Conservation (phyloP, 2,329 filamentous ascomycete genomes). For the Tolypocladium ovalisporum region DNA sequence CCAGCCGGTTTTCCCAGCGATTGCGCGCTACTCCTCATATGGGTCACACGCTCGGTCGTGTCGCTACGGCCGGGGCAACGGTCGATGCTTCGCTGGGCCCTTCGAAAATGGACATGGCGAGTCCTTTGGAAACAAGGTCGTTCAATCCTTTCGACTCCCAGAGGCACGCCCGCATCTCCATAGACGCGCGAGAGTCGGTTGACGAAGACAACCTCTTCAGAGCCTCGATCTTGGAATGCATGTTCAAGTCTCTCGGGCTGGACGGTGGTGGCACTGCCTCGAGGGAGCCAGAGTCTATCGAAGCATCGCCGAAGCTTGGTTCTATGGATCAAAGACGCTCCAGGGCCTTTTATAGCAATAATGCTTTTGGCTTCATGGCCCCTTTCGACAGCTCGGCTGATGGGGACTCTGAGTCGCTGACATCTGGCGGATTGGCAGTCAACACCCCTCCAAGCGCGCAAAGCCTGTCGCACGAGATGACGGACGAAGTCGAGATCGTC, state of each 20-base stretch:
- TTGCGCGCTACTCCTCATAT: constrained; percentile 45
- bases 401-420: constrained; percentile 77
- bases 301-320: constrained; percentile 73
- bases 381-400: constrained; percentile 65
- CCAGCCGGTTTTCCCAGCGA: constrained; percentile 27
- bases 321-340: constrained; percentile 75
- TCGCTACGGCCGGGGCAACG: constrained; percentile 8
- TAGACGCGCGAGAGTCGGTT: constrained; percentile 67
- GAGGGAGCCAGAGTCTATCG: constrained; percentile 62
- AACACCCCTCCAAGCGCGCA: constrained; percentile 53
- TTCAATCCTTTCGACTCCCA: constrained; percentile 48
- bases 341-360: constrained; percentile 57
- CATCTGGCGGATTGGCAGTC: constrained; percentile 56
- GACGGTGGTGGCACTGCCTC: constrained; percentile 55
- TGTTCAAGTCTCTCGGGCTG: constrained; percentile 87
- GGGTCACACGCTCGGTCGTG: constrained; percentile 47
- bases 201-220: constrained; percentile 87
- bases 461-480: constrained; percentile 64
- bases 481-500: constrained; percentile 90
- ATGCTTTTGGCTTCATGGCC: constrained; percentile 87
- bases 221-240: constrained; percentile 84
- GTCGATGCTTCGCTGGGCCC: constrained; percentile 7
- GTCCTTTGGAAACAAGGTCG: constrained; percentile 36
- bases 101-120: constrained; percentile 24
- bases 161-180: constrained; percentile 34